Evolutionary conservation across 345 rosid genomes (phyloP).

Genomic region (Combretum micranthum): DNA sequence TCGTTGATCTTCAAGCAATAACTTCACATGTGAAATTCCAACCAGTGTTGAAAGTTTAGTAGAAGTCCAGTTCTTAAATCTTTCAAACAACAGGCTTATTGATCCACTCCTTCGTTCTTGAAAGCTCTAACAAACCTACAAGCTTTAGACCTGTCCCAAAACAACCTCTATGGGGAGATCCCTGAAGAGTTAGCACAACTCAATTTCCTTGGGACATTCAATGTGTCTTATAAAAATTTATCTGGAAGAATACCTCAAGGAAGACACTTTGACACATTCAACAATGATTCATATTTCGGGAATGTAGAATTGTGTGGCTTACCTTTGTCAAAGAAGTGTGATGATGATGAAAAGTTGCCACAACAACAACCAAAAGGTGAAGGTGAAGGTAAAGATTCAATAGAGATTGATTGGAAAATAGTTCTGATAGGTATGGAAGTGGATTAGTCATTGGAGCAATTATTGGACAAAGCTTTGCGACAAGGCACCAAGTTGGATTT

Average conservation of each 20-base stretch:
- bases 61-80: slow-evolving; percentile 3
- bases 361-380: background rate
- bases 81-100: slow-evolving; percentile 18
- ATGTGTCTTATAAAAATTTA: slow-evolving; percentile 21
- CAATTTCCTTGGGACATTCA: slow-evolving; percentile 10
- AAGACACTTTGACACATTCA: slow-evolving; percentile 13
- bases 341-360: background rate
- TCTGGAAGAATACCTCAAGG: slow-evolving; percentile 16
- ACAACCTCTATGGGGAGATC: slow-evolving; percentile 11
- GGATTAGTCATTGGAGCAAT: slow-evolving; percentile 11
- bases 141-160: slow-evolving; percentile 19
- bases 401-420: slow-evolving; percentile 12
- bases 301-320: slow-evolving; percentile 20
- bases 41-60: slow-evolving; percentile 2
- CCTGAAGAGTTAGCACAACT: slow-evolving; percentile 14
- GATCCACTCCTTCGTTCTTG: slow-evolving; percentile 12
- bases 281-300: slow-evolving; percentile 7
- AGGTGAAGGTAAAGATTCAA: background rate
- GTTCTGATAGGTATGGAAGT: slow-evolving; percentile 13
- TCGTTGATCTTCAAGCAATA: slow-evolving; percentile 17
- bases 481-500: no score
- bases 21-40: slow-evolving; percentile 12
- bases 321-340: slow-evolving; percentile 14
- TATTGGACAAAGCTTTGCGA: background rate
- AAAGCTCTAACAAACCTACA: slow-evolving; percentile 2